A percentile compares a stretch with the other conserved stretches of the same genome.
phyloP scores from a whole-genome alignment of 345 rosid genomes.

The Eucalyptus regnans region DNA sequence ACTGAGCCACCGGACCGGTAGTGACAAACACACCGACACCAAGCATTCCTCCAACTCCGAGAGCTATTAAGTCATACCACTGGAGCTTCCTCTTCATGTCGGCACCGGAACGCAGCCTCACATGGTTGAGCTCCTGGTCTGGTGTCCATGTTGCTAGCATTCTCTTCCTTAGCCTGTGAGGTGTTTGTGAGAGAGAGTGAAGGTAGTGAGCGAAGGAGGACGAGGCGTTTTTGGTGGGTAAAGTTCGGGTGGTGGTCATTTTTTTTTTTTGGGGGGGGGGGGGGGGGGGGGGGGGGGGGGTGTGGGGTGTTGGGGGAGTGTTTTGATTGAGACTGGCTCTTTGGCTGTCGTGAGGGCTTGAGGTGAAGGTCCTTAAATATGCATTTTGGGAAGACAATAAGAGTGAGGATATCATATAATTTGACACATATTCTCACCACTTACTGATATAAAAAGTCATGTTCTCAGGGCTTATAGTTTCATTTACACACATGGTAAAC shows the following conservation, averaged over 20 bases:
- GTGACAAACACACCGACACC: constrained; percentile 92
- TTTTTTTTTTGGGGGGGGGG: not conserved
- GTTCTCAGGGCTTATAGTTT: not conserved
- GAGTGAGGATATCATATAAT: constrained; percentile 4
- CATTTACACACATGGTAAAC: not conserved
- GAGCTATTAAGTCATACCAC: constrained; percentile 83
- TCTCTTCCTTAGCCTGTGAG: constrained; percentile 69
- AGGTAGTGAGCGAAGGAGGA: constrained; percentile 30
- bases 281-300: too few species aligned
- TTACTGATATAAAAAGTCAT: constrained; percentile 3
- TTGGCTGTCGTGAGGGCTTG: not conserved
- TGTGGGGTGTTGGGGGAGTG: too few species aligned
- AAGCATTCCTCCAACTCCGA: constrained; percentile 92
- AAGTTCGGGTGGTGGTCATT: constrained; percentile 10
- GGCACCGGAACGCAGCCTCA: constrained; percentile 85
- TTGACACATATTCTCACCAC: constrained; percentile 3
- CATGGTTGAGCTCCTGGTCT: constrained; percentile 73
- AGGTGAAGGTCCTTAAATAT: constrained; percentile 16
- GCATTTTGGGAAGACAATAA: not conserved
- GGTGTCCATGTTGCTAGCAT: constrained; percentile 95
- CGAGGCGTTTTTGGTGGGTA: constrained; percentile 4
- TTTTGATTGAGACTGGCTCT: constrained; percentile 9
- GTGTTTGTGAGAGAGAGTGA: constrained; percentile 68
- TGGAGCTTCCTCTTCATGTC: constrained; percentile 87
- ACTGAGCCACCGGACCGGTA: constrained; percentile 59